These are phyloP conservation scores for Apophysomyces variabilis DNA, from an alignment of 371 early-diverging fungal species.

Conservation along the genomic window DNA sequence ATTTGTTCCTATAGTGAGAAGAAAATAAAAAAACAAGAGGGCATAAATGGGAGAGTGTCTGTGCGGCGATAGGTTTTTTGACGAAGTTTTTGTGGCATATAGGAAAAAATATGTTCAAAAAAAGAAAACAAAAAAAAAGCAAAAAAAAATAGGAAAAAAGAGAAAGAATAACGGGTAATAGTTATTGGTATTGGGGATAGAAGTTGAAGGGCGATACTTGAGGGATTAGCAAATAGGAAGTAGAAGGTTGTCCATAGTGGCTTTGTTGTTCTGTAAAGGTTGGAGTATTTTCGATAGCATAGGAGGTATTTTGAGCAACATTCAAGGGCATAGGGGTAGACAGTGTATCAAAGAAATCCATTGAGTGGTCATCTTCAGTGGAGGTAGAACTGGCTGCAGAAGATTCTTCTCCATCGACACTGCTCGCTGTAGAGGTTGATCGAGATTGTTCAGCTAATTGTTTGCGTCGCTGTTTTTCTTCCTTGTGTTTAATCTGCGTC, in stretches of 20 bases:
- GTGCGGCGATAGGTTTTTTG: not conserved
- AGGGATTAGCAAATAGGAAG: constrained; percentile 8
- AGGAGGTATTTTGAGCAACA: not conserved
- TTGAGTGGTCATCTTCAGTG: constrained; percentile 1
- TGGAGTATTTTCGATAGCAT: not conserved
- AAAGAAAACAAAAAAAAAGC: not conserved
- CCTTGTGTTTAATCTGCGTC: constrained; percentile 63
- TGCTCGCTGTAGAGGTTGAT: constrained; percentile 2
- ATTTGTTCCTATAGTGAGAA: not conserved
- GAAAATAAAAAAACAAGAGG: not conserved
- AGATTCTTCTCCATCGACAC: constrained; percentile 10
- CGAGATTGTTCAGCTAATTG: constrained; percentile 12
- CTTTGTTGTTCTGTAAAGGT: not conserved
- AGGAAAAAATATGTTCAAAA: not conserved
- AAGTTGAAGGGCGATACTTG: constrained; percentile 2
- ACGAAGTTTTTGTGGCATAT: not conserved
- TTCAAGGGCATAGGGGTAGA: constrained; percentile 2
- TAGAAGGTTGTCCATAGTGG: not conserved
- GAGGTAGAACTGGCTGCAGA: not conserved
- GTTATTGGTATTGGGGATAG: constrained; percentile 4
- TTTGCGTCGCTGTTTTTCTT: constrained; percentile 36
- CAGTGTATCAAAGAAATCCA: not conserved
- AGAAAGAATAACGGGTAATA: not conserved
- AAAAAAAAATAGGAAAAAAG: not conserved
- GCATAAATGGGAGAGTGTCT: not conserved